These are phyloP conservation scores for Vitis labrusca DNA, from an alignment of 164 flowering plant genomes.

Conservation along the genomic window DNA sequence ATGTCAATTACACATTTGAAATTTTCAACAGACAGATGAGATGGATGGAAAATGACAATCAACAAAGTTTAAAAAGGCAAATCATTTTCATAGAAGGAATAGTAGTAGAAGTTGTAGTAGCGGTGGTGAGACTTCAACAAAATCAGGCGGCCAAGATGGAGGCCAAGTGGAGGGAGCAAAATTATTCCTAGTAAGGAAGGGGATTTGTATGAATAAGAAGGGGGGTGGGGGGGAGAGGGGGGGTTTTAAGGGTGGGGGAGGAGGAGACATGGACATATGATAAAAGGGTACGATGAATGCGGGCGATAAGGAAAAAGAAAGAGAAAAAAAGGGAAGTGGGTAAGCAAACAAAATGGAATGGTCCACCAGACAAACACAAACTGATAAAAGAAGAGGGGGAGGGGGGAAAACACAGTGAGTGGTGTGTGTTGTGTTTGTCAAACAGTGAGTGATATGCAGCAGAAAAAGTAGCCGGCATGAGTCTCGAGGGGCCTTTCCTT, in stretches of 20 bases:
- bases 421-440: slow-evolving; percentile 13
- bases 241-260: not conserved
- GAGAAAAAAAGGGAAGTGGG: not conserved
- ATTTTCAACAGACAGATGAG: too few species aligned
- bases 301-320: slow-evolving; percentile 17
- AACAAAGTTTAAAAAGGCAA: too few species aligned
- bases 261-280: slow-evolving; percentile 16
- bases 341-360: not conserved
- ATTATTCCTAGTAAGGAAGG: not conserved
- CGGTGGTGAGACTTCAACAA: too few species aligned
- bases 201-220: too few species aligned
- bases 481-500: slow-evolving; percentile 20
- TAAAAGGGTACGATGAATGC: slow-evolving; percentile 31
- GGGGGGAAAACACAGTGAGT: not conserved
- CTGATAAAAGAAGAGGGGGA: slow-evolving; percentile 2
- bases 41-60: too few species aligned
- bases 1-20: too few species aligned
- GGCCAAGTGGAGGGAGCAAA: too few species aligned
- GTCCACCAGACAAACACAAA: slow-evolving; percentile 2
- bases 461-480: slow-evolving; percentile 25
- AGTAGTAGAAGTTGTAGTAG: too few species aligned
- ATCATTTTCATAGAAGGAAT: too few species aligned
- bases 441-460: slow-evolving; percentile 9
- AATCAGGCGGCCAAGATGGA: not conserved
- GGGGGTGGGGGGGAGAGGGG: too few species aligned